Evolutionary conservation across 495 filamentous ascomycete species (phyloP).

Genomic region (Xylaria flabelliformis): DNA sequence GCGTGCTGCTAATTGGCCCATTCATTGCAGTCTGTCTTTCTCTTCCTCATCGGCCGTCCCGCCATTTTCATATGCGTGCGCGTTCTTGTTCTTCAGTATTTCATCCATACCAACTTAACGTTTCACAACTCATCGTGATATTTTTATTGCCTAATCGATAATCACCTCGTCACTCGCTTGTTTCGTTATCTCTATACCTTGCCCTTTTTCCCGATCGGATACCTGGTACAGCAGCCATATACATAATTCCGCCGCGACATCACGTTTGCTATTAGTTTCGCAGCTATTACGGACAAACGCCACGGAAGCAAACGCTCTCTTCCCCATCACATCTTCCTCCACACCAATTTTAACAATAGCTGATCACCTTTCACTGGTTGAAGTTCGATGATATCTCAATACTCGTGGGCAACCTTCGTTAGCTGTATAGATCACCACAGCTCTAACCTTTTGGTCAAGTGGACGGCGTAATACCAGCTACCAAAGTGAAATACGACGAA

Average conservation of each 20-base stretch:
- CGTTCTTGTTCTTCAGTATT: neutral
- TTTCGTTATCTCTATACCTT: neutral
- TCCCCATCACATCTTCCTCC: neutral
- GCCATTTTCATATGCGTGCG: neutral
- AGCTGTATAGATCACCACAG: neutral
- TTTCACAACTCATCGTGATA: neutral
- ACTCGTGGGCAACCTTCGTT: neutral
- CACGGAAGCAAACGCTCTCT: constrained; percentile 1
- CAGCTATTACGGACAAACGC: neutral
- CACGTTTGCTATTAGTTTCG: constrained; percentile 5
- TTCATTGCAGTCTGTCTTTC: neutral
- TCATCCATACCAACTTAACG: neutral
- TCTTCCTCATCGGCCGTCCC: neutral
- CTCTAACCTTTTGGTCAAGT: neutral
- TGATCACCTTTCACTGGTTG: neutral
- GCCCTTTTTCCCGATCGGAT: neutral
- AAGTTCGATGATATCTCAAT: neutral
- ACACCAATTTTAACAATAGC: neutral
- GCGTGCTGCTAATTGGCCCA: constrained; percentile 9
- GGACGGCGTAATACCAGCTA: neutral
- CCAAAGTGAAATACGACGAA: neutral
- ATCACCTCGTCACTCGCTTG: neutral
- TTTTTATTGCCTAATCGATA: constrained; percentile 17
- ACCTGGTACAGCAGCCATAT: neutral
- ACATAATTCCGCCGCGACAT: neutral